phyloP scores from a whole-genome alignment of 2,329 filamentous ascomycete species.

The Dothistroma septosporum region DNA sequence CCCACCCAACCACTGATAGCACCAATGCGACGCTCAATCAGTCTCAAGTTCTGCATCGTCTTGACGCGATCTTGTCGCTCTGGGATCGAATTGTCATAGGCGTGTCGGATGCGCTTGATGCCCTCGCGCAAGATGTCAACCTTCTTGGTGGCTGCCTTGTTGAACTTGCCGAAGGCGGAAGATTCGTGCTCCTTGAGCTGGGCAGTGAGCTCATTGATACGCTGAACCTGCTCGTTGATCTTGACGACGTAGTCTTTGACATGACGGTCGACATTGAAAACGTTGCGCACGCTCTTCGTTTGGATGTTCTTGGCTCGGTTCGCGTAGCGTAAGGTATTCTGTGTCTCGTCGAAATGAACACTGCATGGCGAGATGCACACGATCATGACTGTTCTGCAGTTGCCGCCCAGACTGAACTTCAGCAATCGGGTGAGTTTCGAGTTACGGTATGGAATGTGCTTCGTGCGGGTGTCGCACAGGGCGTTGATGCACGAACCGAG shows the following conservation, averaged over 20 bases:
- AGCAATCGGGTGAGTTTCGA: conserved; percentile 92
- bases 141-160: conserved; percentile 83
- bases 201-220: conserved; percentile 92
- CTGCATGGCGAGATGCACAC: conserved; percentile 97
- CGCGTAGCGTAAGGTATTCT: conserved; percentile 95
- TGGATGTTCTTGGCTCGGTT: conserved; percentile 99
- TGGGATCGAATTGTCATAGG: conserved; percentile 73
- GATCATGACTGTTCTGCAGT: conserved; percentile 99
- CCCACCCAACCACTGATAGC: conserved; percentile 89
- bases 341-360: conserved; percentile 94
- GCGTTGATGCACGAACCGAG: conserved; percentile 98
- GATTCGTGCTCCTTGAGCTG: conserved; percentile 87
- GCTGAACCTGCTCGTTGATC: conserved; percentile 95
- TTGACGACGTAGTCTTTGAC: conserved; percentile 99
- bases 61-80: conserved; percentile 76
- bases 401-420: conserved; percentile 95
- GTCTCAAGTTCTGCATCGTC: conserved; percentile 76
- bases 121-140: conserved; percentile 73
- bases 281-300: conserved; percentile 98
- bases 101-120: conserved; percentile 69
- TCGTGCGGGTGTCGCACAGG: conserved; percentile 86
- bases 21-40: conserved; percentile 78
- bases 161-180: conserved; percentile 79
- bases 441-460: conserved; percentile 95
- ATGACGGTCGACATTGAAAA: conserved; percentile 98